Evolutionary conservation across 176 grass and related monocot species (phyloP), one percentile per base, ranked within the genome.

Genomic region (Luzula sylvatica): DNA sequence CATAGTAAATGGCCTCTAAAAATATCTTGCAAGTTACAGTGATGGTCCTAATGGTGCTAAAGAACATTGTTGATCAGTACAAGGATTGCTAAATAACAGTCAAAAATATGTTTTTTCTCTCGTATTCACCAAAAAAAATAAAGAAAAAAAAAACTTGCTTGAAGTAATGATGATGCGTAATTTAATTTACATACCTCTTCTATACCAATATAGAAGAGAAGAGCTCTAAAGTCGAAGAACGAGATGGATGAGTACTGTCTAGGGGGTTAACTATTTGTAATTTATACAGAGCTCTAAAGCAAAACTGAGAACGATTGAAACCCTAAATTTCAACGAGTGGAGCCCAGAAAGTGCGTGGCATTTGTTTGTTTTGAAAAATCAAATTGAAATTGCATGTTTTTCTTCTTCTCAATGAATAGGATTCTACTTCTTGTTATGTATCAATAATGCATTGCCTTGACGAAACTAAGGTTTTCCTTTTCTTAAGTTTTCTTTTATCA

Each of bases 401-500:
- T 63, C n/a, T 63, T 63, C 5, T 4, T 35, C 40, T 47, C 39
- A 48, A 7, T 29, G 15, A 46, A 15, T 46, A 46, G 13, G 0
- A 44, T 26, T 15, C 26, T 43, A 22, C 12, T 46, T 53, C 56
- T 20, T 44, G 24, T n/a, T 42, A 15, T 15, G 14, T n/a, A n/a
- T 35, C 9, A 23, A 8, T 12, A 27, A 26, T 26, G 23, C 38
- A 16, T 26, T 61, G 39, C 20, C 57, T 45, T 26, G 12, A 45
- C 43, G 19, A 61, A 61, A 61, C 13, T 15, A 2, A 45, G 18
- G 7, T 43, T 61, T 43, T 38, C n/a, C 12, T 42, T 61, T n/a
- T 61, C n/a, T 46, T n/a, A n/a, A n/a, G n/a, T n/a, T n/a, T n/a
- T n/a, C n/a, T n/a, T n/a, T n/a, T n/a, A n/a, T n/a, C 8, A 60